Base-by-base conservation (phyloP, 345 rosid genomes). In the Murraya koenigii region DNA sequence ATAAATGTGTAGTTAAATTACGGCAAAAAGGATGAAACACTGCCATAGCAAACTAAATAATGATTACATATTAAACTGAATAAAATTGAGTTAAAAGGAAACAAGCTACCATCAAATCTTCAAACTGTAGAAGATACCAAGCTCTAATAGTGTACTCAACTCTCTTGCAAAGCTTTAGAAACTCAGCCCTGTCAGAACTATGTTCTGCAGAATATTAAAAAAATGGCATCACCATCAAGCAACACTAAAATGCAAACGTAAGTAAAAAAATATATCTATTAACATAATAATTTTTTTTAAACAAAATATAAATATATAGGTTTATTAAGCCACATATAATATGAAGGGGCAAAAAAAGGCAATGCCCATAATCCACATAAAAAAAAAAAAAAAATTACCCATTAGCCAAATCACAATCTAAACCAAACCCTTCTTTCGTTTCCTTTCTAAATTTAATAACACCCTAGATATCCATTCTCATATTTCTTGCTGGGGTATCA, bases 91-190 rank as follows among this genome's bases (percentile, higher is more conserved):
- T 39, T 5, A 69, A 52, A 60, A 58, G 56, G 60, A 59, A 58
- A 71, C 8, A 79, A 30, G 71, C 9, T 80, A 95, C 99, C 99
- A 95, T 92, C 85, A 95, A 82, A 85, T 95, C 97, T 84, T 95
- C 98, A 80, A 95, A 95, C 76, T 92, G 99, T 65, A 95, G 88
- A 81, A 88, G 88, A 84, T 92, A 95, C 99, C 99, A 95, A 66
- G 99, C 99, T 80, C 98, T 92, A 76, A 95, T 89, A 19, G 97
- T 93, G 88, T 93, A 95, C 84, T 95, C 98, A 30, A 90, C 90
- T 85, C 98, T 87, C 91, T 92, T 93, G 83, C 98, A 92, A 72
- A 95, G 88, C 91, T 91, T 95, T 35, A 92, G 81, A 84, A 93
- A 95, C 87, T 93, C 99, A 26, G 87, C 87, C 70, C 92, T 80